phyloP scores from a whole-genome alignment of 1,139 yeast genomes.

The Diutina rugosa region DNA sequence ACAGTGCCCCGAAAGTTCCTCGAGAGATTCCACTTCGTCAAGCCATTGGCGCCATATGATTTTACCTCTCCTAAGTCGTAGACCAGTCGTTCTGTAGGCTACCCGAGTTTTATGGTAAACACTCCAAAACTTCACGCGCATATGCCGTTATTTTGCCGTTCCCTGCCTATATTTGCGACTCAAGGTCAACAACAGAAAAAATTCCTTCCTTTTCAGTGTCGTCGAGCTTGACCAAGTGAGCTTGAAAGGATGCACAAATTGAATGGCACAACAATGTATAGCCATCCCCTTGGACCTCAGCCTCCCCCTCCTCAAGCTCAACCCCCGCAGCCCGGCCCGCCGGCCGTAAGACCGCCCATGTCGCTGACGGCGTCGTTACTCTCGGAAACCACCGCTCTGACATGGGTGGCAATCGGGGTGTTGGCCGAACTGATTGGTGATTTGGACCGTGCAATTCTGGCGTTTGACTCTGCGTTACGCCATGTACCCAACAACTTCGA shows the following conservation, averaged over 20 bases:
- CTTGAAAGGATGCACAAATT: background rate
- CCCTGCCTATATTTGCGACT: background rate
- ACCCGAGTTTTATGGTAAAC: background rate
- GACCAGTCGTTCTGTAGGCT: background rate
- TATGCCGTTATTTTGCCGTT: background rate
- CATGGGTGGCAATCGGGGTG: conserved; percentile 88
- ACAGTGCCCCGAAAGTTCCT: background rate
- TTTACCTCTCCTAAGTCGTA: background rate
- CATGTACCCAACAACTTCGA: conserved; percentile 80
- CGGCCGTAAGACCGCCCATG: background rate
- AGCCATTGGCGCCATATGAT: background rate
- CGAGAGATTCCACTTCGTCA: background rate
- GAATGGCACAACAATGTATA: conserved; percentile 1
- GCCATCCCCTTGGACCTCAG: conserved; percentile 1
- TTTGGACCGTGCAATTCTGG: conserved; percentile 75
- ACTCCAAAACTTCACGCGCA: background rate
- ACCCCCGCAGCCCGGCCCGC: background rate
- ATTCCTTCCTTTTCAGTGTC: background rate
- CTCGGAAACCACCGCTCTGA: conserved; percentile 68
- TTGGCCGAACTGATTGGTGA: conserved; percentile 87
- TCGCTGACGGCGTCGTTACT: conserved; percentile 4
- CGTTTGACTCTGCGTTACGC: conserved; percentile 83
- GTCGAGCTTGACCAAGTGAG: background rate
- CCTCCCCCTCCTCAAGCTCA: background rate
- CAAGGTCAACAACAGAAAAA: background rate